Percentiles rank a stretch among this genome's conserved stretches.
These are phyloP conservation scores for Lasiodiplodia gonubiensis DNA, from an alignment of 2,329 filamentous ascomycete genomes.

Conservation along the genomic window DNA sequence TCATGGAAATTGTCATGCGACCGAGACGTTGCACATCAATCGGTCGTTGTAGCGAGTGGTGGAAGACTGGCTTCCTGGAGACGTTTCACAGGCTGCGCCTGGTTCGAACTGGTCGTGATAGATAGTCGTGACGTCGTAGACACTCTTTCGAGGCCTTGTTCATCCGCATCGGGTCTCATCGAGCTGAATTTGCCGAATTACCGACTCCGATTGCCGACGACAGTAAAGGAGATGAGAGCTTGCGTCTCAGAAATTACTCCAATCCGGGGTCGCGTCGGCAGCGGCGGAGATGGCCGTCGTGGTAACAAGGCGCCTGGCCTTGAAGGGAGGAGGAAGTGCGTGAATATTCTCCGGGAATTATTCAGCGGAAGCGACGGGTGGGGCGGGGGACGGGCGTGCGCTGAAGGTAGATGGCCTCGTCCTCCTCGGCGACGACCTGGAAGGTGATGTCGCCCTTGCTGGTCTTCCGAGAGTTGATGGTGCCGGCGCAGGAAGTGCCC, in stretches of 20 bases:
- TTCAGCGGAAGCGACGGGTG: slow-evolving; percentile 16
- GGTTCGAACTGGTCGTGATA: slow-evolving; percentile 1
- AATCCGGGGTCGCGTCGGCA: slow-evolving; percentile 13
- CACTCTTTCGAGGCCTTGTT: slow-evolving; percentile 13
- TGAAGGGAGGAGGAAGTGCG: not conserved
- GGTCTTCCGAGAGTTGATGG: slow-evolving; percentile 23
- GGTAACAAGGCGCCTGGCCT: slow-evolving; percentile 10
- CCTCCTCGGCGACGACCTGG: slow-evolving; percentile 18
- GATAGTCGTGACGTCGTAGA: slow-evolving; percentile 11
- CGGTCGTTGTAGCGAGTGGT: slow-evolving; percentile 6
- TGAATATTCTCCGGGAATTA: not conserved
- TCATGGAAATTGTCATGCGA: not conserved
- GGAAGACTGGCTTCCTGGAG: not conserved
- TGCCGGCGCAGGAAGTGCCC: slow-evolving; percentile 22
- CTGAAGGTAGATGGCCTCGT: slow-evolving; percentile 20
- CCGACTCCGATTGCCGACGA: slow-evolving; percentile 20
- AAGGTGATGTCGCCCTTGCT: slow-evolving; percentile 23
- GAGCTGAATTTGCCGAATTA: not conserved
- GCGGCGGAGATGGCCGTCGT: not conserved
- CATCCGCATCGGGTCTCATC: slow-evolving; percentile 24
- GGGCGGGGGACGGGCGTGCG: slow-evolving; percentile 11
- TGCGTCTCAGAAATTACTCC: slow-evolving; percentile 5
- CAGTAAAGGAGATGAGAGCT: slow-evolving; percentile 12
- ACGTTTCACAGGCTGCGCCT: not conserved
- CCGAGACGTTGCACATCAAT: slow-evolving; percentile 4